These are phyloP conservation scores for Fraxinus baroniana DNA, from an alignment of 305 asterid species.

Conservation along the genomic window DNA sequence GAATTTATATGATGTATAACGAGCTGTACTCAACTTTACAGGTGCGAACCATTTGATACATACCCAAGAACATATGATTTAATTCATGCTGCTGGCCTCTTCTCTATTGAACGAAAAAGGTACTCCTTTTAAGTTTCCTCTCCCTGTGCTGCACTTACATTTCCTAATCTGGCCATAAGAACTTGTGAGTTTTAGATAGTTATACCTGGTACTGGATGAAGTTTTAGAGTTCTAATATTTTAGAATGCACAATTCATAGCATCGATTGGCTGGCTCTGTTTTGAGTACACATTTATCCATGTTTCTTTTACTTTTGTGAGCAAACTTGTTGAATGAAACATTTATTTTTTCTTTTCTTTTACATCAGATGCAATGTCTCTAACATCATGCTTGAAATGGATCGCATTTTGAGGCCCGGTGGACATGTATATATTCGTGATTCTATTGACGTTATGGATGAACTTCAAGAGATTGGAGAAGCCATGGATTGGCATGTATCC, in stretches of 20 bases:
- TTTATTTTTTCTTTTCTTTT: not conserved
- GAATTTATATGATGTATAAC: not conserved
- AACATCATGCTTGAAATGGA: slow-evolving; percentile 91
- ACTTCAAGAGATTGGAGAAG: slow-evolving; percentile 64
- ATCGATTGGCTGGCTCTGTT: not conserved
- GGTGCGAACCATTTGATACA: slow-evolving; percentile 93
- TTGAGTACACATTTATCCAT: not conserved
- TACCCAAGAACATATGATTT: slow-evolving; percentile 88
- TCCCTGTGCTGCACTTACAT: not conserved
- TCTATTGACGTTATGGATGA: slow-evolving; percentile 64
- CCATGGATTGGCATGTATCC: slow-evolving; percentile 66
- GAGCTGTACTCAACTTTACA: slow-evolving; percentile 28
- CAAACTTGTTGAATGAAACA: not conserved
- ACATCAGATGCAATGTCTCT: slow-evolving; percentile 64
- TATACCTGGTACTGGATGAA: not conserved
- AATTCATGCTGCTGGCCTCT: slow-evolving; percentile 83
- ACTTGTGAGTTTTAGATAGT: not conserved
- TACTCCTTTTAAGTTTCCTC: slow-evolving; percentile 7
- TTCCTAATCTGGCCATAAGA: not conserved
- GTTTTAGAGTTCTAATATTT: not conserved
- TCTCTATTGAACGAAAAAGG: slow-evolving; percentile 70
- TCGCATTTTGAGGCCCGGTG: slow-evolving; percentile 79
- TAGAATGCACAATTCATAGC: not conserved
- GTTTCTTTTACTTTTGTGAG: not conserved
- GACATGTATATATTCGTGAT: slow-evolving; percentile 72